A percentile compares a stretch with the other conserved stretches of the same genome.
Conservation (phyloP, 495 filamentous ascomycete genomes). For the Talaromyces borbonicus region DNA sequence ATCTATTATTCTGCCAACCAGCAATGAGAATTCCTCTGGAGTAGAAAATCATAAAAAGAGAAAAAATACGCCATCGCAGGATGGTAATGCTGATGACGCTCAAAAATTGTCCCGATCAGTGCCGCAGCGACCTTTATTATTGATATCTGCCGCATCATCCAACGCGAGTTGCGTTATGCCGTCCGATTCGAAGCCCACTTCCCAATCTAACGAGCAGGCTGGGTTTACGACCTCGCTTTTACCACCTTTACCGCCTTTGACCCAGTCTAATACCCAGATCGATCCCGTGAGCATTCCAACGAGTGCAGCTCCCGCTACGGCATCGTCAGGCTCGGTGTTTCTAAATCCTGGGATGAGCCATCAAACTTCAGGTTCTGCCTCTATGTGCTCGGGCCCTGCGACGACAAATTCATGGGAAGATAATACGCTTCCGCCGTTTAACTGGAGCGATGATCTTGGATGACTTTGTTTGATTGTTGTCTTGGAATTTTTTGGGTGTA, state of each 20-base stretch:
- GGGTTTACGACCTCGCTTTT: conserved; percentile 2
- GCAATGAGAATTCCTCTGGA: not conserved
- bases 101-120: not conserved
- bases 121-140: not conserved
- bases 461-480: conserved; percentile 8
- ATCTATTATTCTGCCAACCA: not conserved
- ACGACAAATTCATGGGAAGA: conserved; percentile 26
- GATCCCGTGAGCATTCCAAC: not conserved
- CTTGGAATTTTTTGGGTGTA: not conserved
- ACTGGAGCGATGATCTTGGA: conserved; percentile 34
- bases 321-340: not conserved
- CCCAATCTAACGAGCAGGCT: not conserved
- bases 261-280: not conserved
- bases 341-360: not conserved
- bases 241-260: not conserved
- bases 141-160: not conserved
- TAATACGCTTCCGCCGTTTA: conserved; percentile 35
- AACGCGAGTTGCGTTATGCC: not conserved
- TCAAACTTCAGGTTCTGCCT: not conserved
- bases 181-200: not conserved
- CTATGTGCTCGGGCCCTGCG: conserved; percentile 4
- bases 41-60: not conserved
- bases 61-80: not conserved
- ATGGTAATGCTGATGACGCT: too few species aligned
- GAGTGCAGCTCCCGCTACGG: not conserved